Evolutionary conservation across 768 basidiomycete species (phyloP).

Genomic region (Mycena haematopus): DNA sequence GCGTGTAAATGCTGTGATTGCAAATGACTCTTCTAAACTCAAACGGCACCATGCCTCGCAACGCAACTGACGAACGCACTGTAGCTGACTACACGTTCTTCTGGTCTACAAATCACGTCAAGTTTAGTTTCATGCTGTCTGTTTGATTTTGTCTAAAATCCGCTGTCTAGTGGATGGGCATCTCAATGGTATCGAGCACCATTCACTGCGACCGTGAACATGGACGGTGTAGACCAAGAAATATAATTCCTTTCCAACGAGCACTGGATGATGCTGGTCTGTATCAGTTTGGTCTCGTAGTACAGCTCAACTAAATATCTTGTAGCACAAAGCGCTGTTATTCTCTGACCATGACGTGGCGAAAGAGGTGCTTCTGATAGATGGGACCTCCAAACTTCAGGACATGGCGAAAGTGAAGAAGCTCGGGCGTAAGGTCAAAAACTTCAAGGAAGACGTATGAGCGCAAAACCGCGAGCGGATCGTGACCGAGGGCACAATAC

Average conservation of each 20-base stretch:
- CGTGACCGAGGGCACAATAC: slow-evolving; percentile 58
- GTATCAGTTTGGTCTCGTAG: too few relatives aligned
- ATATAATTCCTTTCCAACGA: slow-evolving; percentile 56
- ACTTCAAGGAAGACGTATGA: slow-evolving; percentile 61
- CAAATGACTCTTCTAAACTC: neutral
- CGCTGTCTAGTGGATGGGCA: slow-evolving; percentile 47
- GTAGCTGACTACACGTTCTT: slow-evolving; percentile 49
- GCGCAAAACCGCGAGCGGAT: slow-evolving; percentile 50
- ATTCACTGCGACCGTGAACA: slow-evolving; percentile 46
- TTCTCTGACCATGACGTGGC: slow-evolving; percentile 55
- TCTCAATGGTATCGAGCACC: slow-evolving; percentile 57
- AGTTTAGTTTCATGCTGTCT: slow-evolving; percentile 41
- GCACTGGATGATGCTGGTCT: slow-evolving; percentile 69
- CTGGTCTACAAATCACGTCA: slow-evolving; percentile 48
- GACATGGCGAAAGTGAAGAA: slow-evolving; percentile 55
- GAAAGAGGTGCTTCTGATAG: slow-evolving; percentile 47
- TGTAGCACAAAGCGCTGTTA: slow-evolving; percentile 58
- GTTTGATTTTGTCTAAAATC: neutral
- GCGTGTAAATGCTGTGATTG: neutral
- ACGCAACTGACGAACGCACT: neutral
- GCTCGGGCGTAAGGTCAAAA: slow-evolving; percentile 56
- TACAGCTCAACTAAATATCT: too few relatives aligned
- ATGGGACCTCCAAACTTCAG: slow-evolving; percentile 35
- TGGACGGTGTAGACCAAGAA: slow-evolving; percentile 39
- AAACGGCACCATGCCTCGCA: slow-evolving; percentile 5